phyloP scores from a whole-genome alignment of 139 green algal species.

The Chlorella sorokiniana region DNA sequence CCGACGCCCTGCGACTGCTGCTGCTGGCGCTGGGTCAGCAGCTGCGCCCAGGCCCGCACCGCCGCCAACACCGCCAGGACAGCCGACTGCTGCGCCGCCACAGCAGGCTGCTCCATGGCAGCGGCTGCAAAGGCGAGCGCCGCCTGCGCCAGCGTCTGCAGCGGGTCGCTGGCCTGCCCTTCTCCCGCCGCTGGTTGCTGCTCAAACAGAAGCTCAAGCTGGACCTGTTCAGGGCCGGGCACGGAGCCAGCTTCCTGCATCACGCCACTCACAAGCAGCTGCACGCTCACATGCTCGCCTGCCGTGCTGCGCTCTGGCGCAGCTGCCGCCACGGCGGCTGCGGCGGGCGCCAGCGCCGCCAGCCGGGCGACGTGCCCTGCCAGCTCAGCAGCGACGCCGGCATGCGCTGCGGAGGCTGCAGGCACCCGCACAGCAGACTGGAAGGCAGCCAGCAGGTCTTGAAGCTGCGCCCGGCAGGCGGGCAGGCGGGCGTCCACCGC shows the following conservation, averaged over 20 bases:
- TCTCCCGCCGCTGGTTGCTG: background rate
- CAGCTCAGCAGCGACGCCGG: background rate
- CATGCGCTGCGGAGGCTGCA: conserved; percentile 1
- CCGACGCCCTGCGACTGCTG: background rate
- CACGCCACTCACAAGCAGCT: background rate
- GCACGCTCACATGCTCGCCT: background rate
- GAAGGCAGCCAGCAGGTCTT: background rate
- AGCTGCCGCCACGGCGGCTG: background rate
- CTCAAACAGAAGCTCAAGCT: background rate
- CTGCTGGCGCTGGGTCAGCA: conserved; percentile 8
- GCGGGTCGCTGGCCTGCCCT: background rate
- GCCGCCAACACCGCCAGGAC: background rate
- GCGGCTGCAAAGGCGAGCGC: background rate
- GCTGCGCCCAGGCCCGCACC: conserved; percentile 7
- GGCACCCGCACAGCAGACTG: conserved; percentile 3
- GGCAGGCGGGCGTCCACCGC: background rate
- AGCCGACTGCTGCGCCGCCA: background rate
- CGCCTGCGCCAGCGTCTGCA: background rate
- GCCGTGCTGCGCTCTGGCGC: background rate
- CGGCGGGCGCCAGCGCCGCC: background rate
- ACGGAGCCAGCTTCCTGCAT: background rate
- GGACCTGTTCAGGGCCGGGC: background rate
- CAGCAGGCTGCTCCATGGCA: background rate
- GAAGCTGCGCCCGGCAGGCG: background rate
- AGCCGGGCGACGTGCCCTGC: conserved; percentile 5